These are phyloP conservation scores for Crataegus laevigata DNA, from an alignment of 306 rosid species.

Conservation along the genomic window DNA sequence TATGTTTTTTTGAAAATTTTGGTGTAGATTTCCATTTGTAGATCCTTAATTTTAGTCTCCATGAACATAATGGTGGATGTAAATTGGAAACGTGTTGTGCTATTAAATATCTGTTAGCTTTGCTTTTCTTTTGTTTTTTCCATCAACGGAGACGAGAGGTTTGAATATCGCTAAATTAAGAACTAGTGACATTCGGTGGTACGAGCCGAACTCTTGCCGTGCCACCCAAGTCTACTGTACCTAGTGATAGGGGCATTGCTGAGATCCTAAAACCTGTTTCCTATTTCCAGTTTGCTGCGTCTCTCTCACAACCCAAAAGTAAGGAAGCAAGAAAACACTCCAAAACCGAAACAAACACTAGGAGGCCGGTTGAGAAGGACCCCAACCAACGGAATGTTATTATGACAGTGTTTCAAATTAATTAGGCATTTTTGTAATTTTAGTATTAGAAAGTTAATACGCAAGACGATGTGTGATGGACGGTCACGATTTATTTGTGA, in stretches of 20 bases:
- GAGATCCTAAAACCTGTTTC: background rate
- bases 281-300: too few relatives aligned
- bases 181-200: background rate
- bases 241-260: background rate
- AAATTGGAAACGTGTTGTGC: background rate
- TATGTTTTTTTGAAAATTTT: slow-evolving; percentile 14
- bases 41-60: background rate
- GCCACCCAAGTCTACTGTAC: background rate
- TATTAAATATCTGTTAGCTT: background rate
- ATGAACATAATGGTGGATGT: background rate
- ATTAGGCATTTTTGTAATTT: too few relatives aligned
- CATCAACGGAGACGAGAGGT: too few relatives aligned
- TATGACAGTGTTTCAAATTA: too few relatives aligned
- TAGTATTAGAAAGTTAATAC: too few relatives aligned
- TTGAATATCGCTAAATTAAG: too few relatives aligned
- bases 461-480: fast-evolving
- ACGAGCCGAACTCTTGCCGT: background rate
- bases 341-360: background rate
- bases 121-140: background rate
- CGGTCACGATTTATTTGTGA: fast-evolving
- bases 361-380: background rate
- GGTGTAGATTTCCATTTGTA: slow-evolving; percentile 9
- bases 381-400: background rate
- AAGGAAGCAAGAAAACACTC: background rate
- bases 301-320: background rate